Base-by-base conservation (phyloP, 352 stramenopile genomes). In the Sclerospora graminicola region DNA sequence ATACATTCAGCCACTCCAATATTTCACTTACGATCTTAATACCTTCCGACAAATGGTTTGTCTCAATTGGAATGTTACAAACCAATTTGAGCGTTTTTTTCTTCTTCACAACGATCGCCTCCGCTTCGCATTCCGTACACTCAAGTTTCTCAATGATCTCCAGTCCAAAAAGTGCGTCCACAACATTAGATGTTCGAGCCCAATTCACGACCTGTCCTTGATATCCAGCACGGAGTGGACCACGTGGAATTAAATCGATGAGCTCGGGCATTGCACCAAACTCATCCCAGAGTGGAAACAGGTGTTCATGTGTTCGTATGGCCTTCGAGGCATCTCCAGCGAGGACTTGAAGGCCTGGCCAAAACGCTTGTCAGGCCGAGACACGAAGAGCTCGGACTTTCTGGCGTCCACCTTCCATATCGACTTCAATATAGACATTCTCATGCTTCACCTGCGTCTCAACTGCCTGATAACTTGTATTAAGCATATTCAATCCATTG, bases 251-350 rank as follows among this genome's bases (percentile, higher is more conserved):
- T 19, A 91, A 76, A 48, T 98, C 80, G 31, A 98, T 94, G 20
- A 96, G 52, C 67, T 99, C 96, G 0, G 96, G 96, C 48, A 98
- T 83, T 23, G 96, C 92, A 6, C 91, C 74, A 45, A 97, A 95
- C 49, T 95, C 84, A 44, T 96, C 84, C 80, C 94, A 95, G 1
- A 98, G 78, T 13, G 84, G 54, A 51, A 97, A 97, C 35, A 98
- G 89, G 34, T 83, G 82, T 49, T 97, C 96, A 30, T 98, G 63
- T 23, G 86, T 94, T 18, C 76, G 74, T 39, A 96, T 88, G 10
- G 92, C 90, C 15, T 81, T 72, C 8, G 69, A 71, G 1, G 97
- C 57, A 52, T 98, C 92, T 3, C 96, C 96, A 4, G 95, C 61
- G 3, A 98, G 71, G 14, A 97, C 82, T 56, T 98, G 94, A 15